Evolutionary conservation across 1,284 basidiomycete genomes (phyloP).

Genomic region (Heterobasidion occidentale): DNA sequence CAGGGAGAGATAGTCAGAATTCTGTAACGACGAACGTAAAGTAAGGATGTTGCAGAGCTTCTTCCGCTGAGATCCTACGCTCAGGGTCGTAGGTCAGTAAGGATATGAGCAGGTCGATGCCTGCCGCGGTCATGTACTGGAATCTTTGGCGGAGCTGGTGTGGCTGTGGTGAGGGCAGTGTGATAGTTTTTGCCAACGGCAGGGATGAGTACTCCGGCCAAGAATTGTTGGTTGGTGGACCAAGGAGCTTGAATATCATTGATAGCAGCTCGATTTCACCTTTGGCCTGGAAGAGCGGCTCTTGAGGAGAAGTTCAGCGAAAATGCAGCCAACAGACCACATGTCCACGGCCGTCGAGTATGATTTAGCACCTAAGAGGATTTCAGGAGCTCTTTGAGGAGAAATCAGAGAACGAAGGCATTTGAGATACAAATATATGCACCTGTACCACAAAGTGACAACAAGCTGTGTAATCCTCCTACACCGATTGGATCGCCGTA

Average conservation of each 20-base stretch:
- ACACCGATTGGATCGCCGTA: constrained; percentile 92
- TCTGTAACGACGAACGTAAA: constrained; percentile 59
- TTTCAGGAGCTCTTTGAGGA: constrained; percentile 79
- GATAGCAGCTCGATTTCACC: constrained; percentile 89
- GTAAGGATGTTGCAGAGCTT: constrained; percentile 87
- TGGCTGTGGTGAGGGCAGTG: constrained; percentile 71
- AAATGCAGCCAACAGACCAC: constrained; percentile 99
- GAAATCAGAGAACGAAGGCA: constrained; percentile 3
- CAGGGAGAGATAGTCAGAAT: neutral
- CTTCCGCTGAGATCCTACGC: constrained; percentile 77
- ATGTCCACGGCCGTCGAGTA: constrained; percentile 97
- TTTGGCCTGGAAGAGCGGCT: constrained; percentile 94
- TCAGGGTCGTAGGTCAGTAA: constrained; percentile 88
- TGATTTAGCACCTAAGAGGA: constrained; percentile 85
- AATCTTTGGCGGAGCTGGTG: constrained; percentile 72
- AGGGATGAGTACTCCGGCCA: constrained; percentile 84
- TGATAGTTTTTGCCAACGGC: constrained; percentile 76
- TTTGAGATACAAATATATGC: constrained; percentile 12
- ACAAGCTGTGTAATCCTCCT: constrained; percentile 95
- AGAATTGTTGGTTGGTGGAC: constrained; percentile 74
- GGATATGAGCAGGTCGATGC: constrained; percentile 78
- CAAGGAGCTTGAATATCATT: constrained; percentile 91
- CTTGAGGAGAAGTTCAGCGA: constrained; percentile 90
- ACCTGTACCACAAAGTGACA: constrained; percentile 99
- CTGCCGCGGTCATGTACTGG: constrained; percentile 73